Base-by-base conservation (phyloP, 768 basidiomycete genomes). In the Boletales sp. region DNA sequence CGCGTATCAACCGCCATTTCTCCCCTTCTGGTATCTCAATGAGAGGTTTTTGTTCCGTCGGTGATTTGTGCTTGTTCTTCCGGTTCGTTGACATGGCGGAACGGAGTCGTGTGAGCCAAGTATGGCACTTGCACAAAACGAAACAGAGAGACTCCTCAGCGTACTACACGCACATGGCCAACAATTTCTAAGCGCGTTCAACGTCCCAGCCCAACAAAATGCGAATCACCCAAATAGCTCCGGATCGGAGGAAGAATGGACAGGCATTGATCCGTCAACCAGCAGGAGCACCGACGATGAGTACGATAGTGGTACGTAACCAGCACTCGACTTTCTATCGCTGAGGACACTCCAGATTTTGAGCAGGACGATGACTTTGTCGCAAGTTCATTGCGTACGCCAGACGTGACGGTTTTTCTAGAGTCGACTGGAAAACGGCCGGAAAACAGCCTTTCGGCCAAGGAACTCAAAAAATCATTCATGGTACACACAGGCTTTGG, bases 1-100 rank as follows among this genome's bases (percentile, higher is more conserved):
- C 74, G 10, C 80, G 78, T 56, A 90, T 78, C 34, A 91, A 66
- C 12, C 87, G 79, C 86, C 84, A 85, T 74, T 90, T 81, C 63
- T 91, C 89, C 2, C 85, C 81, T 61, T 87, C 82, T 4, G 86
- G 63, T 34, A 91, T 82, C 34, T 83, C 76, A 39, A 78, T 51
- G n/a, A 58, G 44, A 47, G 58, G 58, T 48, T 51, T 56, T 29
- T 56, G 51, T 29, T 24, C 50, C 24, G 54, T 32, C 31, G 50
- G 40, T 45, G 45, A 31, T 38, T 51, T 57, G 40, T 42, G 15
- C 24, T 44, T 53, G 48, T 21, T 53, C 43, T 65, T 63, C 52
- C 61, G 60, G 31, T 50, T 66, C 51, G 43, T 66, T 32, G 65
- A 66, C 70, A 70, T 71, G 53, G 9, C 3, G 17, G 34, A 12